These are phyloP conservation scores for Singerocomus inundabilis DNA, from an alignment of 1,284 basidiomycete genomes.

Conservation along the genomic window DNA sequence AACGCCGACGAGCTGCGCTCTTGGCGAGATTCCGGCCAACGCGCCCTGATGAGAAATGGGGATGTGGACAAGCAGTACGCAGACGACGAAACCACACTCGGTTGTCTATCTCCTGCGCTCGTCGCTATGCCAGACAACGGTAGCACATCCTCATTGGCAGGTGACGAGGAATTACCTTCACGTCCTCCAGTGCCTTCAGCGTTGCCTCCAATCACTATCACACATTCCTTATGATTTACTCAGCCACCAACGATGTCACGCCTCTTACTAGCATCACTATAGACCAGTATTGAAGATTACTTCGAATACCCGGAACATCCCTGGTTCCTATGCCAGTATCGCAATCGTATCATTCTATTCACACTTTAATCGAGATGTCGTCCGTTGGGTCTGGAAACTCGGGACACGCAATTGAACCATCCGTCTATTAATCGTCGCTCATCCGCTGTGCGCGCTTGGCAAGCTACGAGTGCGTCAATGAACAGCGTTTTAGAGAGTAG, in stretches of 20 bases:
- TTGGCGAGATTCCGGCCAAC: conserved; percentile 47
- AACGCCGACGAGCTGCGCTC: conserved; percentile 64
- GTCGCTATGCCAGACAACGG: conserved; percentile 34
- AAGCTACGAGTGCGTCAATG: conserved; percentile 42
- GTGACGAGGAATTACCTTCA: conserved; percentile 32
- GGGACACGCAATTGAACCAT: not conserved
- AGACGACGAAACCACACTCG: conserved; percentile 30
- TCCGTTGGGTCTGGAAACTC: not conserved
- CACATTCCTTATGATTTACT: conserved; percentile 33
- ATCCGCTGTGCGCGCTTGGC: conserved; percentile 69
- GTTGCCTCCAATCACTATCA: conserved; percentile 43
- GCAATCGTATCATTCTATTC: conserved; percentile 14
- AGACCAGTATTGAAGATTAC: conserved; percentile 24
- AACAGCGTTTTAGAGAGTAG: not conserved
- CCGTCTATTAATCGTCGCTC: conserved; percentile 40
- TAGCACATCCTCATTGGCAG: conserved; percentile 30
- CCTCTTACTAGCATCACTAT: conserved; percentile 19
- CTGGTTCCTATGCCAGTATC: conserved; percentile 3
- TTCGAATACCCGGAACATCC: conserved; percentile 27
- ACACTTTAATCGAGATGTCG: conserved; percentile 4
- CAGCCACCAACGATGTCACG: conserved; percentile 6
- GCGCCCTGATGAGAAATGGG: conserved; percentile 7
- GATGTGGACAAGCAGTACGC: conserved; percentile 22
- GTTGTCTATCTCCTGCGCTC: conserved; percentile 35
- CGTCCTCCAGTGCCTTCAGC: conserved; percentile 18